Base-by-base conservation (phyloP, 108 stramenopile genomes). In the Skeletonema costatum region DNA sequence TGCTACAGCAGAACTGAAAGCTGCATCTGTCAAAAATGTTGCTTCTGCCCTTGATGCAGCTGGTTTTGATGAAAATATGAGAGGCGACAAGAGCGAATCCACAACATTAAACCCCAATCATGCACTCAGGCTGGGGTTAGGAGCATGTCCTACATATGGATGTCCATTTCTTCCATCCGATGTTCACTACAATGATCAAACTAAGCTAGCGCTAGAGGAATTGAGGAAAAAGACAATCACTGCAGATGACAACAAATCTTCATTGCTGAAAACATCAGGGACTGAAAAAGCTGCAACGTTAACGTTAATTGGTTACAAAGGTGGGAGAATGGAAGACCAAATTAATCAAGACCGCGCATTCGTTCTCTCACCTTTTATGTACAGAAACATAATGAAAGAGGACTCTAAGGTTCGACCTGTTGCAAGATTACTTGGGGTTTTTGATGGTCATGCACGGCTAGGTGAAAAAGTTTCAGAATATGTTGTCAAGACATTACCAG, bases 381-480 rank as follows among this genome's bases (percentile, higher is more conserved):
- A 70, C 32, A 35, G 30, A 39, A 79, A 70, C 4, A 83, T n/a
- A n/a, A n/a, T 64, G 19, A 44, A 61, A 32, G 21, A 41, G 13
- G 17, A 39, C 12, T 51, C 30, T 32, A 46, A 69, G 10, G 16
- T 31, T 4, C 21, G 48, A 36, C 72, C 59, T 7, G 48, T 67
- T 9, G 75, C 74, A 35, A 82, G 85, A 73, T 73, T 95, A 38
- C 44, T 96, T 48, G 92, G 91, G 11, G 88, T 90, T 29, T 96
- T 93, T 82, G 95, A 96, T 83, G 95, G 95, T 4, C 95, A 96
- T 71, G 95, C 89, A 10, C 61, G 64, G 32, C 64, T 56, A 21
- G 95, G 95, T 46, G 92, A 96, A 72, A 65, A 61, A n/a, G 91
- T 92, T 2, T 89, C 88, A 1, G 82, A 90, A 76, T 89, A 90